Percentiles rank a stretch among this genome's conserved stretches.
phyloP scores from a whole-genome alignment of 345 rosid species.

The Gossypium bickii region DNA sequence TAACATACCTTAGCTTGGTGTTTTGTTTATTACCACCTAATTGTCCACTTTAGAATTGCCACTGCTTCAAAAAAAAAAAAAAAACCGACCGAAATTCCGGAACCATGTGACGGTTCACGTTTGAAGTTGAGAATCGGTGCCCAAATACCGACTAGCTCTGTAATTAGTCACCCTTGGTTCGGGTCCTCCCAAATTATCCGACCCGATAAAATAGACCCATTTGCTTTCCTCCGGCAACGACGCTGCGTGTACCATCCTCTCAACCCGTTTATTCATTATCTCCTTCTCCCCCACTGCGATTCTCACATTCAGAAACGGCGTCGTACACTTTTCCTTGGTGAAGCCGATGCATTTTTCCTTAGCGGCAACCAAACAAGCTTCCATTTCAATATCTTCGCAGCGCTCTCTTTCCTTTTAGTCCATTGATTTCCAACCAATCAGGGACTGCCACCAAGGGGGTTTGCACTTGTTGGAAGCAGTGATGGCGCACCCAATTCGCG shows the following conservation, averaged over 20 bases:
- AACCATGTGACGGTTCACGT: too few species aligned
- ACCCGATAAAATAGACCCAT: conserved; percentile 29
- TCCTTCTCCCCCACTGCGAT: conserved; percentile 31
- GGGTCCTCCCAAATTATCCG: conserved; percentile 17
- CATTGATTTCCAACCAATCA: conserved; percentile 26
- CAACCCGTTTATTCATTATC: conserved; percentile 21
- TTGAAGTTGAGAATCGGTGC: background rate
- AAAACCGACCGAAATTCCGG: too few species aligned
- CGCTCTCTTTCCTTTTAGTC: conserved; percentile 60
- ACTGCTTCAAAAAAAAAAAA: too few species aligned
- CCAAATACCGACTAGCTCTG: conserved; percentile 43
- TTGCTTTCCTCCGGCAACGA: conserved; percentile 37
- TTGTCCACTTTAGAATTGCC: too few species aligned
- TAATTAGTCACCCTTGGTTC: conserved; percentile 27
- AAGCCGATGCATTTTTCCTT: conserved; percentile 60
- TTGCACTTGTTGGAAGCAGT: conserved; percentile 66
- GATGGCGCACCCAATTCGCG: conserved; percentile 83
- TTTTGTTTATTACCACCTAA: too few species aligned
- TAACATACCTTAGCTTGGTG: too few species aligned
- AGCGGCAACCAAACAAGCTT: conserved; percentile 53
- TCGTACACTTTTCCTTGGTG: conserved; percentile 53
- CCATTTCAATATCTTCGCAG: conserved; percentile 77
- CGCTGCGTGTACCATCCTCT: conserved; percentile 39
- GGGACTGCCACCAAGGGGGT: conserved; percentile 74
- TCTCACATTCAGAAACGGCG: conserved; percentile 60